Conservation (phyloP, 331 rosid species). For the Arachis monticola region DNA sequence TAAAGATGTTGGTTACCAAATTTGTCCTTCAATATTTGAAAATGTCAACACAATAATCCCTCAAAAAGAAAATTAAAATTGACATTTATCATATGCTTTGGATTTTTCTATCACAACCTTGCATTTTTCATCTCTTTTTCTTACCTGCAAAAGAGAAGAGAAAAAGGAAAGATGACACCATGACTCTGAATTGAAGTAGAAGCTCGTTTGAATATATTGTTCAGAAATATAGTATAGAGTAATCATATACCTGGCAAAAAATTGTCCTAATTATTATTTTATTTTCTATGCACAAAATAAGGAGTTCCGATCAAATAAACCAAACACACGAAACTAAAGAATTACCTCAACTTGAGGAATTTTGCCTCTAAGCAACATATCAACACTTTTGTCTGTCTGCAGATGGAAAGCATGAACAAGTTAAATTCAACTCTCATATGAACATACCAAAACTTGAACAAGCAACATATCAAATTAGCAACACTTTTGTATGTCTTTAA, state of each 20-base stretch:
- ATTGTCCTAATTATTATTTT: too few species aligned
- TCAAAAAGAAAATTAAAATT: slow-evolving; percentile 14
- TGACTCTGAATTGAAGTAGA: slow-evolving; percentile 17
- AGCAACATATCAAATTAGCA: too few species aligned
- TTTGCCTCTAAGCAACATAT: slow-evolving; percentile 62
- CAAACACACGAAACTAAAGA: slow-evolving; percentile 19
- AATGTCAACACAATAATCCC: too few species aligned
- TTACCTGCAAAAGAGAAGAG: slow-evolving; percentile 53
- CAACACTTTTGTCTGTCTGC: slow-evolving; percentile 76
- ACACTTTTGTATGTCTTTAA: too few species aligned
- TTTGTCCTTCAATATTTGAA: too few species aligned
- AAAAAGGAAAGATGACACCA: not conserved
- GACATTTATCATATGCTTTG: slow-evolving; percentile 58
- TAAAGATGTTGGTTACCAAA: too few species aligned
- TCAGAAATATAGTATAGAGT: not conserved
- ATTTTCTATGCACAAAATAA: slow-evolving; percentile 18
- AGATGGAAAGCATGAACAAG: slow-evolving; percentile 30
- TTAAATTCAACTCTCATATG: slow-evolving; percentile 13
- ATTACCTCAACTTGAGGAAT: slow-evolving; percentile 74
- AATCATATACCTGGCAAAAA: not conserved
- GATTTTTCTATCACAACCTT: slow-evolving; percentile 69
- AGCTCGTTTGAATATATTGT: not conserved
- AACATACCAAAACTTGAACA: not conserved
- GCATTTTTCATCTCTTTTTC: slow-evolving; percentile 58
- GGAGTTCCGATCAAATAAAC: slow-evolving; percentile 22